Conservation (phyloP, 2,329 filamentous ascomycete genomes). For the Epichloe bromicola region DNA sequence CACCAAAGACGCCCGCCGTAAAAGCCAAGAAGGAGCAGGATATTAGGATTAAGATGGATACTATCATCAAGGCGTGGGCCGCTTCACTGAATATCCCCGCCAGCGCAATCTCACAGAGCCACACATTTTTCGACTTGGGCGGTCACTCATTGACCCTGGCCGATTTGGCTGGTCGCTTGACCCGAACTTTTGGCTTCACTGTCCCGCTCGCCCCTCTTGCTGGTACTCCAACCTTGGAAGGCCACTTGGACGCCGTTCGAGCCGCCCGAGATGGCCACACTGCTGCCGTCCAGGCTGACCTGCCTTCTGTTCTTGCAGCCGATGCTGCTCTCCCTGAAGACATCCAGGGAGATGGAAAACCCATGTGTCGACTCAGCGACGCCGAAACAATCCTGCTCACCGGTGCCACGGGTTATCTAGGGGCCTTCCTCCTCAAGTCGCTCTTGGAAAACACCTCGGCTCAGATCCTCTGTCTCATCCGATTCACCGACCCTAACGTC, state of each 20-base stretch:
- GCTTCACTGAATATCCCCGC: slow-evolving; percentile 52
- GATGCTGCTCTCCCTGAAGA: slow-evolving; percentile 57
- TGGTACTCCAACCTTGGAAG: slow-evolving; percentile 56
- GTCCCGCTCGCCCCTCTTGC: slow-evolving; percentile 60
- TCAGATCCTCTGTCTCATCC: slow-evolving; percentile 59
- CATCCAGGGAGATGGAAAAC: slow-evolving; percentile 42
- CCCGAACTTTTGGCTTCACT: slow-evolving; percentile 58
- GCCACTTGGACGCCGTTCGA: slow-evolving; percentile 59
- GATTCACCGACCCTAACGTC: slow-evolving; percentile 53
- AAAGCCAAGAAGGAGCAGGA: slow-evolving; percentile 36
- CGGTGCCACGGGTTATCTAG: slow-evolving; percentile 63
- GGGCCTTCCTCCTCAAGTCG: slow-evolving; percentile 59
- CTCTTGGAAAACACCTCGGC: slow-evolving; percentile 56
- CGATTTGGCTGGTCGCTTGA: slow-evolving; percentile 57
- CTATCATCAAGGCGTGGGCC: slow-evolving; percentile 61
- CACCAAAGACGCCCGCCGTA: slow-evolving; percentile 30
- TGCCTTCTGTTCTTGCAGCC: slow-evolving; percentile 54
- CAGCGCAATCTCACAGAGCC: slow-evolving; percentile 50
- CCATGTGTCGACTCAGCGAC: slow-evolving; percentile 46
- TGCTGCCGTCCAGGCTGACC: slow-evolving; percentile 60
- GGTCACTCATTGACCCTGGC: slow-evolving; percentile 70
- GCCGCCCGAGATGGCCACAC: slow-evolving; percentile 59
- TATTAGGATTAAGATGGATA: slow-evolving; percentile 51
- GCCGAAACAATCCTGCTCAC: slow-evolving; percentile 60
- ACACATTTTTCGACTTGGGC: slow-evolving; percentile 71